Evolutionary conservation across 768 basidiomycete genomes (phyloP).

Genomic region (Hericium erinaceus): DNA sequence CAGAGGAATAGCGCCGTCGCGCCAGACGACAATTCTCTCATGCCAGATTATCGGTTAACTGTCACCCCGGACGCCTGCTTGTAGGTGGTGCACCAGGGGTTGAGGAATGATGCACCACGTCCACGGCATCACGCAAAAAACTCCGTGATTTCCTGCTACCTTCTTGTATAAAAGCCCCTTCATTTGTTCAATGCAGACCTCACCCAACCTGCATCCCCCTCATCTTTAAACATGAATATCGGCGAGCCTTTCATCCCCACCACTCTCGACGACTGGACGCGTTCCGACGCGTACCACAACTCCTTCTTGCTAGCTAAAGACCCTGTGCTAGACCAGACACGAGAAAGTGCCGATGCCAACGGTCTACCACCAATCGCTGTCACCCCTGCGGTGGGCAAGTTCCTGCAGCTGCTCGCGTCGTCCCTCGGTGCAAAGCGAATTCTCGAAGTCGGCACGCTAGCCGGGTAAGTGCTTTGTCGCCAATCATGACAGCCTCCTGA

Average conservation of each 20-base stretch:
- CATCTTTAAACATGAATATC: background rate
- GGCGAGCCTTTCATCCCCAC: background rate
- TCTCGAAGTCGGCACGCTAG: slow-evolving; percentile 59
- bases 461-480: slow-evolving; percentile 34
- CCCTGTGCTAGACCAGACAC: slow-evolving; percentile 30
- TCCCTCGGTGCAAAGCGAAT: slow-evolving; percentile 46
- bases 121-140: background rate
- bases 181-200: background rate
- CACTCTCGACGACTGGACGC: slow-evolving; percentile 27
- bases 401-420: slow-evolving; percentile 41
- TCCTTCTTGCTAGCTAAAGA: slow-evolving; percentile 41
- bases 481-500: background rate
- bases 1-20: too few relatives aligned
- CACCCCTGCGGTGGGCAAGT: slow-evolving; percentile 45
- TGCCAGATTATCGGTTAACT: background rate
- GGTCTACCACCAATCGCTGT: slow-evolving; percentile 46
- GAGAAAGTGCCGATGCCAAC: slow-evolving; percentile 31
- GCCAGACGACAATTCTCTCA: background rate
- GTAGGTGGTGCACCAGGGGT: background rate
- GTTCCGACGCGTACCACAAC: slow-evolving; percentile 48
- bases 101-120: background rate
- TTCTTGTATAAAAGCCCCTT: background rate
- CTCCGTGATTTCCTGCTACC: background rate
- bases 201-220: background rate
- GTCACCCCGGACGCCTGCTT: background rate